Conservation (phyloP, 164 flowering plant genomes). For the Saururus chinensis region DNA sequence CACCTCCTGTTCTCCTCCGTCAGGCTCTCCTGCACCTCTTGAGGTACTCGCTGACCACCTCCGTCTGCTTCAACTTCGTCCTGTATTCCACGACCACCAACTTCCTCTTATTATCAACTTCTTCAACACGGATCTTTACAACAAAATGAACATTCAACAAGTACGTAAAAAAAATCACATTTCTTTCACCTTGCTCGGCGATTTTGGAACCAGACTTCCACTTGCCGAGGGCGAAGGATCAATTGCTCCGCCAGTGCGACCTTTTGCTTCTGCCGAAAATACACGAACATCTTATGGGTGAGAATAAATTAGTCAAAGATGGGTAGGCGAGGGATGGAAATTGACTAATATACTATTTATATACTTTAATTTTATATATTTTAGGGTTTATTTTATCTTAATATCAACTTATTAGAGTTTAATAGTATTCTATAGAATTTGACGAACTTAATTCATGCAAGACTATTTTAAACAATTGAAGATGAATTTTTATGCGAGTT, state of each 20-base stretch:
- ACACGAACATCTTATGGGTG: background rate
- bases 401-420: no score
- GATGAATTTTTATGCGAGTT: no score
- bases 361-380: no score
- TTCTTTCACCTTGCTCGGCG: conserved; percentile 63
- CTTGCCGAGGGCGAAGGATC: conserved; percentile 64
- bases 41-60: conserved; percentile 72
- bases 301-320: background rate
- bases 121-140: no score
- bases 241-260: conserved; percentile 63
- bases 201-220: conserved; percentile 89
- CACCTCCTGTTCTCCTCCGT: conserved; percentile 66
- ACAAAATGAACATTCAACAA: no score
- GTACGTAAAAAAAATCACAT: no score
- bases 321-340: no score
- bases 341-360: no score
- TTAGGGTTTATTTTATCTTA: no score
- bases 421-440: no score
- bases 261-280: conserved; percentile 63
- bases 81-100: conserved; percentile 15
- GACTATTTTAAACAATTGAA: no score
- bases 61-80: conserved; percentile 86
- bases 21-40: conserved; percentile 75
- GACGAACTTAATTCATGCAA: no score
- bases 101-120: background rate